phyloP scores from a whole-genome alignment of 108 stramenopile genomes.

The Discostella pseudostelligera region DNA sequence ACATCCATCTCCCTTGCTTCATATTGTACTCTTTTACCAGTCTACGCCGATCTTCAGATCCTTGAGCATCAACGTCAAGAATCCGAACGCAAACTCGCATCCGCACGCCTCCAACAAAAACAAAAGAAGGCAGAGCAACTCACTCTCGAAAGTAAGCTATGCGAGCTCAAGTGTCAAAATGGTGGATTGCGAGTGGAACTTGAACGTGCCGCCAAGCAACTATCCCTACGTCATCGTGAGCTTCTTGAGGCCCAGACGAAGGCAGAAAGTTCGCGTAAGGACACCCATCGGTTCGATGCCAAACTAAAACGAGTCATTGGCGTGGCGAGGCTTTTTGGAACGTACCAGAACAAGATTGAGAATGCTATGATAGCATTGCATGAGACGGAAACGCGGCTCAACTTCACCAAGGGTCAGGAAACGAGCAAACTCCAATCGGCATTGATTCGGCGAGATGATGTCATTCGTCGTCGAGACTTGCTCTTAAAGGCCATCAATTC shows the following conservation, averaged over 20 bases:
- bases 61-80: constrained; percentile 85
- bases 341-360: constrained; percentile 53
- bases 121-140: constrained; percentile 57
- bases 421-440: constrained; percentile 33
- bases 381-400: constrained; percentile 38
- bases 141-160: constrained; percentile 57
- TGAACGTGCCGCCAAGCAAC: constrained; percentile 49
- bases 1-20: not conserved
- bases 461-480: constrained; percentile 38
- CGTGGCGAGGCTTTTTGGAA: constrained; percentile 40
- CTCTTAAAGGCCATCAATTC: constrained; percentile 47
- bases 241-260: constrained; percentile 49
- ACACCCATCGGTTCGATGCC: constrained; percentile 56
- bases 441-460: constrained; percentile 36
- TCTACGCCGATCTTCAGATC: constrained; percentile 74
- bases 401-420: constrained; percentile 39
- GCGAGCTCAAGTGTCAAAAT: constrained; percentile 67
- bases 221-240: constrained; percentile 51
- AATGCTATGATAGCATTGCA: constrained; percentile 39
- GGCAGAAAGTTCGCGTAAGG: constrained; percentile 43
- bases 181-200: constrained; percentile 67
- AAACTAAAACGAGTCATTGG: constrained; percentile 57
- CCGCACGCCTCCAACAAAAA: constrained; percentile 53
- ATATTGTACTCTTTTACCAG: constrained; percentile 26
- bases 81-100: constrained; percentile 63